A percentile compares a stretch with the other conserved stretches of the same genome.
phyloP scores from a whole-genome alignment of 2,329 filamentous ascomycete genomes.

The Penicillium sp. region DNA sequence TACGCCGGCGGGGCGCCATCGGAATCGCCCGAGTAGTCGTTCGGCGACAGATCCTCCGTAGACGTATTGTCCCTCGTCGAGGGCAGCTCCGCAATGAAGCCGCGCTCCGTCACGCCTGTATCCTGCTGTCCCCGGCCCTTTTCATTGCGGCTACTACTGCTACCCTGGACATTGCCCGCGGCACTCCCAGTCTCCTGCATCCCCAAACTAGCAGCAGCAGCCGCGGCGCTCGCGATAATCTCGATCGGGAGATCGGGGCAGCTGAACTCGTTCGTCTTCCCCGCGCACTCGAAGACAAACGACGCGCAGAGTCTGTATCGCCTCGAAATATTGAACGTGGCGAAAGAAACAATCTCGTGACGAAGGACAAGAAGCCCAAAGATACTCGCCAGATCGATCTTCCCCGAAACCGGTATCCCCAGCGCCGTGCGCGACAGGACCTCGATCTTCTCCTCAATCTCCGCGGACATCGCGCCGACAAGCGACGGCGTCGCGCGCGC shows the following conservation, averaged over 20 bases:
- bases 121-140: neutral
- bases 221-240: neutral
- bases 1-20: slow-evolving; percentile 8
- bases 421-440: slow-evolving; percentile 13
- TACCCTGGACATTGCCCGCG: too few species aligned
- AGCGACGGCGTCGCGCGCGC: slow-evolving; percentile 21
- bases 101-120: too few species aligned
- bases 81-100: neutral
- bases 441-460: slow-evolving; percentile 18
- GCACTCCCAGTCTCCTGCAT: too few species aligned
- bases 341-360: neutral
- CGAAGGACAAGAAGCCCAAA: neutral
- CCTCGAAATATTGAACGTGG: neutral
- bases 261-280: neutral
- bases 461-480: slow-evolving; percentile 18
- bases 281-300: neutral
- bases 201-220: neutral
- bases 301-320: neutral
- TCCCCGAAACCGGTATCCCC: neutral
- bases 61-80: neutral
- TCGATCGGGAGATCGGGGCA: neutral
- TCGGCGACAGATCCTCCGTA: neutral
- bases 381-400: neutral
- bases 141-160: neutral
- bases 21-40: neutral